Conservation (phyloP, 2,329 filamentous ascomycete genomes). For the Cercospora zeae-maydis region DNA sequence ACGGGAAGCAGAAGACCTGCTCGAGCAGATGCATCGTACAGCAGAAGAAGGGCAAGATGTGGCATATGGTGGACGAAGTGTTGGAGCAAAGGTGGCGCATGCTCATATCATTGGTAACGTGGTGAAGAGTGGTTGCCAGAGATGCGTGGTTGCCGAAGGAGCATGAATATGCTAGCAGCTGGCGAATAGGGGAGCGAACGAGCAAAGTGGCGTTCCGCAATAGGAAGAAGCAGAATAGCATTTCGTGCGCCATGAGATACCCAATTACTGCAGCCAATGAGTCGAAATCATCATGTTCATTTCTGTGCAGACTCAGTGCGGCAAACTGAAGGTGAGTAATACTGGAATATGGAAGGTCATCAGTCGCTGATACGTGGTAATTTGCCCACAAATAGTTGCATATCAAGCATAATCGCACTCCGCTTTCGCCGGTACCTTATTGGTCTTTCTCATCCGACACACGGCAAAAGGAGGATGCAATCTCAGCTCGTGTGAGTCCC, state of each 20-base stretch:
- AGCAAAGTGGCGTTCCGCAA: not conserved
- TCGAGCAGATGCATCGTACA: conserved; percentile 45
- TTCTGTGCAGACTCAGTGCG: not conserved
- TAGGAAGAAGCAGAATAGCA: not conserved
- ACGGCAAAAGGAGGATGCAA: not conserved
- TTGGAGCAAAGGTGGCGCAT: conserved; percentile 84
- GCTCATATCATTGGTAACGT: conserved; percentile 72
- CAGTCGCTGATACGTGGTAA: not conserved
- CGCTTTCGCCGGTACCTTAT: not conserved
- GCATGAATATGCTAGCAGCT: conserved; percentile 6
- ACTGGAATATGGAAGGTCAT: not conserved
- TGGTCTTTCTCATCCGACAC: not conserved
- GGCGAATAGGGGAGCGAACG: not conserved
- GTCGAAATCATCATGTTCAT: not conserved
- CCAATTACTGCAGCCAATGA: not conserved
- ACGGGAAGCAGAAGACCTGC: conserved; percentile 28
- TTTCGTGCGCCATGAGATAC: not conserved
- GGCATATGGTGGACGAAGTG: conserved; percentile 52
- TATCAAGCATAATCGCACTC: too few species aligned
- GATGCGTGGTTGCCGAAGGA: conserved; percentile 20
- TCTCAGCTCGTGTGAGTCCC: not conserved
- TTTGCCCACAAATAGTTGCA: too few species aligned
- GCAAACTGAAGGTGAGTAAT: not conserved
- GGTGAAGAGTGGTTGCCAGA: conserved; percentile 23
- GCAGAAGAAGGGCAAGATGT: conserved; percentile 46